phyloP scores from a whole-genome alignment of 768 basidiomycete genomes.

The Mycena crocata region DNA sequence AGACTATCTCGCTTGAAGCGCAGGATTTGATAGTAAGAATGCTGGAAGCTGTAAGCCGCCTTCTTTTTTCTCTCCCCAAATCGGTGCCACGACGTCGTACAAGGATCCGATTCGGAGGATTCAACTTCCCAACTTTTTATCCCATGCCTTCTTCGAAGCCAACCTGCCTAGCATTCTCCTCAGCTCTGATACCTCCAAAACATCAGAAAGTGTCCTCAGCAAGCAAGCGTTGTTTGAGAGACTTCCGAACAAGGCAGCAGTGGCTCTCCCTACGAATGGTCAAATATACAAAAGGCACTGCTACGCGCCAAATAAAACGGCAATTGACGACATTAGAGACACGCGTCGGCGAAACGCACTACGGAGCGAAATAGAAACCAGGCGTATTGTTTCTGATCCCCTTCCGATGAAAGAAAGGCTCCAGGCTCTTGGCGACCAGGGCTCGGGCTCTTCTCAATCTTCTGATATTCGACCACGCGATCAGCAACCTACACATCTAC shows the following conservation, averaged over 20 bases:
- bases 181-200: background rate
- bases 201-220: conserved; percentile 22
- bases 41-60: conserved; percentile 42
- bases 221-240: conserved; percentile 30
- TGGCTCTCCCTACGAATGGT: conserved; percentile 6
- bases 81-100: conserved; percentile 8
- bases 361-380: conserved; percentile 33
- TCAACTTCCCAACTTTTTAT: conserved; percentile 37
- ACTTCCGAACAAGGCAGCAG: conserved; percentile 4
- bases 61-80: conserved; percentile 10
- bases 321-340: conserved; percentile 39
- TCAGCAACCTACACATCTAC: background rate
- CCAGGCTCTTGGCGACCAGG: conserved; percentile 1
- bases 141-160: conserved; percentile 48
- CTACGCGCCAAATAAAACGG: conserved; percentile 22
- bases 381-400: conserved; percentile 50
- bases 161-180: conserved; percentile 32
- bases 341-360: conserved; percentile 34
- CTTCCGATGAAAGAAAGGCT: conserved; percentile 28
- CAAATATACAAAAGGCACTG: conserved; percentile 19
- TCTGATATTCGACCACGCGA: background rate
- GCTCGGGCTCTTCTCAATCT: background rate
- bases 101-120: conserved; percentile 45
- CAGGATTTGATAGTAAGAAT: conserved; percentile 43
- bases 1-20: conserved; percentile 35